Percentiles rank a stretch among this genome's conserved stretches.
phyloP scores from a whole-genome alignment of 345 rosid genomes.

The Ceriops tagal region DNA sequence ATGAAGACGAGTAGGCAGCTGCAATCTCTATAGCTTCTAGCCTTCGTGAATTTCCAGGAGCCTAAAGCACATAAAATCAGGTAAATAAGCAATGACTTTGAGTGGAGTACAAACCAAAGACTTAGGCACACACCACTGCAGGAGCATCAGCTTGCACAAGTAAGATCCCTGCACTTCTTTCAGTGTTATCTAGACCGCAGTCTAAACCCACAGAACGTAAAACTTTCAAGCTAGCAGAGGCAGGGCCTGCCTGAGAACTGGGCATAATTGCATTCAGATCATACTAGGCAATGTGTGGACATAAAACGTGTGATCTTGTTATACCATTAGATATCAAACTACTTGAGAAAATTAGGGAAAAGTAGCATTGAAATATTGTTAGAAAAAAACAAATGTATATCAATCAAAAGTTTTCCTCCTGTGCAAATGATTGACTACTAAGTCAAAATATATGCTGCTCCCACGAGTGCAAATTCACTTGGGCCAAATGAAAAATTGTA shows the following conservation, averaged over 20 bases:
- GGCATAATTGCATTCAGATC: conserved; percentile 11
- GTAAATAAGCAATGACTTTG: neutral
- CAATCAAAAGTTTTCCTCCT: neutral
- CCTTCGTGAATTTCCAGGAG: conserved; percentile 39
- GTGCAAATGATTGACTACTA: neutral
- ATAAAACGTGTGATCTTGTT: neutral
- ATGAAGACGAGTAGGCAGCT: conserved; percentile 71
- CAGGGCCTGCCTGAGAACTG: conserved; percentile 93
- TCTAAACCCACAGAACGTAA: conserved; percentile 50
- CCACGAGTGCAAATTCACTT: neutral
- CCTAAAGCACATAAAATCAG: conserved; percentile 33
- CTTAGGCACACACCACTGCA: conserved; percentile 37
- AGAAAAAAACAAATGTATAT: neutral
- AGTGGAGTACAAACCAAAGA: neutral
- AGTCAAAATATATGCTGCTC: neutral
- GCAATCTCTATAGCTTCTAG: conserved; percentile 86
- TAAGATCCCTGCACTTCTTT: conserved; percentile 69
- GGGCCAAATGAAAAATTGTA: neutral
- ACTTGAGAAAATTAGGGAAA: neutral
- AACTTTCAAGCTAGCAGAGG: conserved; percentile 77
- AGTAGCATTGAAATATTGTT: neutral
- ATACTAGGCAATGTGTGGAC: conserved; percentile 1
- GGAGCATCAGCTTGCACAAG: conserved; percentile 83
- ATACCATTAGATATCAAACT: neutral
- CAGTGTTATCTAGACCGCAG: conserved; percentile 35